These are phyloP conservation scores for Aspergillus pseudoterreus DNA, from an alignment of 2,329 filamentous ascomycete genomes.

Conservation along the genomic window DNA sequence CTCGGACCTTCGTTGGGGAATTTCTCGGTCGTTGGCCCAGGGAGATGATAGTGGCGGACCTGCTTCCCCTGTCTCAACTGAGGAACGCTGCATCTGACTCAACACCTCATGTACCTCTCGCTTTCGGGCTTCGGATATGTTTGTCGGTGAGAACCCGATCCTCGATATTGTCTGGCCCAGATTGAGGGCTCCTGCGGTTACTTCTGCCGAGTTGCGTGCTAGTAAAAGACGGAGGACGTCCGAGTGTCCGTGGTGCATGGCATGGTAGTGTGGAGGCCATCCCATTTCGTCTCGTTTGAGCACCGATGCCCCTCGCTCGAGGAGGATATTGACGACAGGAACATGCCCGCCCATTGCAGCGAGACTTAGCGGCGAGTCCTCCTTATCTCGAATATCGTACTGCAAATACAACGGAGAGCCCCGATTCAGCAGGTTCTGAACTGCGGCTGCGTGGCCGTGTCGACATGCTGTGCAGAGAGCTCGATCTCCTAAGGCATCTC, in stretches of 20 bases:
- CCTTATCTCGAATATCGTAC: constrained; percentile 21
- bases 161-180: constrained; percentile 16
- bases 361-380: constrained; percentile 38
- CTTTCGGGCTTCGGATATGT: constrained; percentile 21
- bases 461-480: constrained; percentile 31
- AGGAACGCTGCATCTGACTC: constrained; percentile 4
- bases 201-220: constrained; percentile 14
- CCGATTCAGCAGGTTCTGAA: constrained; percentile 30
- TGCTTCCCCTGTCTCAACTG: background rate
- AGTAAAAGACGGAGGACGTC: constrained; percentile 33
- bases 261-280: constrained; percentile 38
- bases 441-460: constrained; percentile 31
- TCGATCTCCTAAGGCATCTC: constrained; percentile 32
- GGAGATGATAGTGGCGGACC: background rate
- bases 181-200: constrained; percentile 8
- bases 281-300: constrained; percentile 32
- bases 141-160: constrained; percentile 23
- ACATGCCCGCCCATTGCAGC: constrained; percentile 34
- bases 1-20: background rate
- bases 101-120: constrained; percentile 18
- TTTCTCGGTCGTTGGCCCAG: background rate
- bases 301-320: constrained; percentile 31
- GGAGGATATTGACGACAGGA: constrained; percentile 28
- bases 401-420: constrained; percentile 27
- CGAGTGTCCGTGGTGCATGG: constrained; percentile 35